These are phyloP conservation scores for Monosporozyma servazzii DNA, from an alignment of 805 yeast genomes.

Conservation along the genomic window DNA sequence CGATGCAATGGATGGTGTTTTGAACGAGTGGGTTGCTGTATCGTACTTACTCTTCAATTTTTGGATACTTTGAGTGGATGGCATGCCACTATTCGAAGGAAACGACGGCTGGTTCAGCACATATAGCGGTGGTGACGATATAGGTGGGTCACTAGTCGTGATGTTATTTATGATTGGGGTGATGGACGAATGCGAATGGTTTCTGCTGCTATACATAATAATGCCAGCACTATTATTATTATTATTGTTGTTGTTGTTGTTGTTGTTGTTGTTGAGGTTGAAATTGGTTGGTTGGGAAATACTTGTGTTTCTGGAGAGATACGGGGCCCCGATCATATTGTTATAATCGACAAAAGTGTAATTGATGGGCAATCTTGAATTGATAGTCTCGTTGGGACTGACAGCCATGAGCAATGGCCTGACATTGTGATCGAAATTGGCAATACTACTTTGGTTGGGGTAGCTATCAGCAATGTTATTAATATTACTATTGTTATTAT, in stretches of 20 bases:
- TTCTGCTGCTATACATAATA: background rate
- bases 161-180: background rate
- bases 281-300: background rate
- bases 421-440: background rate
- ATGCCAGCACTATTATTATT: background rate
- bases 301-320: background rate
- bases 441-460: background rate
- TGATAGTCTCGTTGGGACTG: background rate
- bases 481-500: background rate
- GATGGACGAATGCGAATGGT: background rate
- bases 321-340: background rate
- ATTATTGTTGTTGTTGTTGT: background rate
- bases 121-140: background rate
- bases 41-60: background rate
- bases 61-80: background rate
- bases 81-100: too few species aligned
- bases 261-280: background rate
- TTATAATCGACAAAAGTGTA: background rate
- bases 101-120: too few species aligned
- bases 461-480: background rate
- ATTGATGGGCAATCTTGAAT: background rate
- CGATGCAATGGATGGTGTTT: background rate
- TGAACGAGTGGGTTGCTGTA: background rate
- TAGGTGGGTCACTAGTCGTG: background rate
- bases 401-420: background rate